A percentile compares a stretch with the other conserved stretches of the same genome.
These are phyloP conservation scores for Peronosclerospora sorghi DNA, from an alignment of 352 stramenopile species.

Conservation along the genomic window DNA sequence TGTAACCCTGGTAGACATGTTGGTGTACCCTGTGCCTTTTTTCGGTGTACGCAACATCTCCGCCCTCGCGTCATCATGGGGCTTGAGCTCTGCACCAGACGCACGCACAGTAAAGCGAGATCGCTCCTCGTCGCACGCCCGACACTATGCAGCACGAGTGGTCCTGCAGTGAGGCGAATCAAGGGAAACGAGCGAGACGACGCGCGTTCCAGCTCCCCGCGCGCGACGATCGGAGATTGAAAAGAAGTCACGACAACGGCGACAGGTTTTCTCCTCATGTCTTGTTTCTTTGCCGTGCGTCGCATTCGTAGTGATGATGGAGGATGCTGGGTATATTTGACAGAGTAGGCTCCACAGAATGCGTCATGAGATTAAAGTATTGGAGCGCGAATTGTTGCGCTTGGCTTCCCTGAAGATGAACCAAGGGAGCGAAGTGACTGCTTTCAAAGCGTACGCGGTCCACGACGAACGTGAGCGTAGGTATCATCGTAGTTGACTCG, in stretches of 20 bases:
- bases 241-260: slow-evolving; percentile 41
- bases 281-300: no score
- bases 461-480: slow-evolving; percentile 11
- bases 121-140: no score
- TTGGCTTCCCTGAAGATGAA: slow-evolving; percentile 8
- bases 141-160: no score
- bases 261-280: slow-evolving; percentile 13
- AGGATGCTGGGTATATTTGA: background rate
- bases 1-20: background rate
- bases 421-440: background rate
- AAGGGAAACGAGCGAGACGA: background rate
- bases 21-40: slow-evolving; percentile 4
- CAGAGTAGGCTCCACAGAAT: slow-evolving; percentile 37
- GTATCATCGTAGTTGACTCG: slow-evolving; percentile 21
- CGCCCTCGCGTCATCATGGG: no score
- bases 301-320: no score
- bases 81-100: no score
- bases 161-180: no score
- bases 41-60: no score
- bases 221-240: slow-evolving; percentile 50
- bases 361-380: slow-evolving; percentile 33
- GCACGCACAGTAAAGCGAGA: no score
- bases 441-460: slow-evolving; percentile 8
- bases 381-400: slow-evolving; percentile 35
- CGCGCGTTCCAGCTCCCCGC: slow-evolving; percentile 11